Base-by-base conservation (phyloP, 2,329 filamentous ascomycete genomes). In the Conoideocrella luteorostrata region DNA sequence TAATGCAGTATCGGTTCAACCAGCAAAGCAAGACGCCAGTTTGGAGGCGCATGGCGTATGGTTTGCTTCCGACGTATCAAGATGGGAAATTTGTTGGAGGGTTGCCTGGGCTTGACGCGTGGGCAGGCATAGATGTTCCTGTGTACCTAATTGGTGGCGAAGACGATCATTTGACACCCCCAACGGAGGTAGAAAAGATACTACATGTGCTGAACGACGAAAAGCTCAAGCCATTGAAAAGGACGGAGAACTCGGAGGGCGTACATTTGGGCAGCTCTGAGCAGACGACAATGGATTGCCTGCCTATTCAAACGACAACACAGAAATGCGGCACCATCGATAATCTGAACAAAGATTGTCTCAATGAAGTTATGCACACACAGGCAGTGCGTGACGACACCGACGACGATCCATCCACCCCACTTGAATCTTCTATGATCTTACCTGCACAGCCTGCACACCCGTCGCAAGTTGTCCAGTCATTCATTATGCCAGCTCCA, bases 11-110 rank as follows among this genome's bases (percentile, higher is more conserved):
- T 45, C 75, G 76, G 3, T 91, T 83, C 66, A 97, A 97, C 60
- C 74, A 77, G 47, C 88, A 95, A 60, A 95, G 88, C 50, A 80
- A 75, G 51, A 93, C 89, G 0, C 74, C 84, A 0, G 86, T 93
- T 0, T 95, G 87, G 76, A 79, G 86, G 51, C 80, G 88, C 30
- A 89, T 95, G 80, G 82, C 83, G 1, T 80, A 74, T 61, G 88
- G 89, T 0, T 72, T 74, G 40, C 69, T 93, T 20, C 84, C 87
- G 0, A 65, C 61, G 0, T 84, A 82, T 46, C 60, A 71, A 4
- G 58, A 70, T 7, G 77, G 74, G 2, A 61, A 70, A 21, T 63
- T 78, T 1, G 58, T 61, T 7, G 80, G 82, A 4, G 87, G 87
- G 1, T 62, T 94, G 7, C 83, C 88, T 2, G 82, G 84, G 0